These are phyloP conservation scores for Fusarium brevicatenulatum DNA, from an alignment of 2,329 filamentous ascomycete genomes.

Conservation along the genomic window DNA sequence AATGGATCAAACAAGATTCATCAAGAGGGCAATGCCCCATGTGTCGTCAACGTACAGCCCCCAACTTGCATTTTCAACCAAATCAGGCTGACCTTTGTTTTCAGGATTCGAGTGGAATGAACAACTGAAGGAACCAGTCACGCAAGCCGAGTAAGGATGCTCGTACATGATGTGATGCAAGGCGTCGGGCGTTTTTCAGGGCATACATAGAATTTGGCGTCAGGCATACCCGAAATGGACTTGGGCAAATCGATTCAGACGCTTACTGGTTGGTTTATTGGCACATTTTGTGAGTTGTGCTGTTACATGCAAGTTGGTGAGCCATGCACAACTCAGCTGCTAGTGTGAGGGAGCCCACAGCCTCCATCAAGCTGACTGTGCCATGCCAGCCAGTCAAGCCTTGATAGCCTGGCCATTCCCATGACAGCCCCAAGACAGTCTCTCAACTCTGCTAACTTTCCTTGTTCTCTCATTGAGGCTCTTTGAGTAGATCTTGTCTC, in stretches of 20 bases:
- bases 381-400: constrained; percentile 1
- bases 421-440: background rate
- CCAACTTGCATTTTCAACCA: background rate
- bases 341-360: constrained; percentile 14
- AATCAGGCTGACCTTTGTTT: constrained; percentile 19
- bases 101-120: constrained; percentile 56
- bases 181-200: constrained; percentile 39
- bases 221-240: constrained; percentile 13
- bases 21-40: constrained; percentile 96
- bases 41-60: constrained; percentile 85
- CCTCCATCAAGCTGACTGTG: constrained; percentile 13
- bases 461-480: background rate
- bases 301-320: background rate
- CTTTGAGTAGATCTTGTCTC: background rate
- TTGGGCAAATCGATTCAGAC: constrained; percentile 3
- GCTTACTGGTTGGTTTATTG: constrained; percentile 7
- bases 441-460: background rate
- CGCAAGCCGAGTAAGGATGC: constrained; percentile 46
- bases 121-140: constrained; percentile 47
- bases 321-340: constrained; percentile 7
- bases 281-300: background rate
- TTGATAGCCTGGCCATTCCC: constrained; percentile 5
- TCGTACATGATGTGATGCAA: background rate
- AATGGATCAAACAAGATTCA: constrained; percentile 96
- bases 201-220: constrained; percentile 21